Base-by-base conservation (phyloP, 2,329 filamentous ascomycete genomes). In the Dothideomycetidae sp. region DNA sequence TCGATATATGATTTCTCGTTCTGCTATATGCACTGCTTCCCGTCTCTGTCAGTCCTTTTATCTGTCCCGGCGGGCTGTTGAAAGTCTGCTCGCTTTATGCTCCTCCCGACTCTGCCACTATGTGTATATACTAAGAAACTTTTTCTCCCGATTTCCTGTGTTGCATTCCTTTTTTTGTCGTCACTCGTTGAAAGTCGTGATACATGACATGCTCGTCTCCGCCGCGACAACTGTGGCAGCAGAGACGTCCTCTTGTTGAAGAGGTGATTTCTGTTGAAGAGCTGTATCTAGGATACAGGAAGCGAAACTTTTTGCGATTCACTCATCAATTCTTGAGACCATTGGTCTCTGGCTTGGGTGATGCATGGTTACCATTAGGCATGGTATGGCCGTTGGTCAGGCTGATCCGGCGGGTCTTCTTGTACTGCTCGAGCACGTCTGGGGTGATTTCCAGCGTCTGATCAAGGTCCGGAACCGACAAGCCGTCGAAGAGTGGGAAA, bases 401-500 rank as follows among this genome's bases (percentile, higher is more conserved):
- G 10, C 33, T 36, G 18, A n/a, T 36, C 21, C 33, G 16, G 16
- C 15, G 13, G 12, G 19, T 19, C 39, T 36, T n/a, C 34, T 41
- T 36, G 11, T 33, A 28, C 2, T 34, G 10, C 9, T 36, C 10
- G 28, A 34, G 17, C 33, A 30, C 40, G 16, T 36, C 29, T 26
- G 21, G n/a, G n/a, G 21, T 26, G 21, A 26, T 26, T 26, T 7
- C n/a, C 7, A 26, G 21, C 7, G 33, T 5, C 31, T 63, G 59
- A 44, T 81, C 71, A 34, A 85, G 61, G 43, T 76, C 71, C 31
- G 73, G 61, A n/a, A 82, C 74, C 43, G 71, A 57, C 3, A 98
- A 68, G 15, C 75, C 84, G 11, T 86, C 72, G 55, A 98, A 90
- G 16, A 96, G 67, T 31, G 81, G 72, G 56, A 93, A 96, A 48